Conservation (phyloP, 2,329 filamentous ascomycete species). For the Claviceps fusiformis region DNA sequence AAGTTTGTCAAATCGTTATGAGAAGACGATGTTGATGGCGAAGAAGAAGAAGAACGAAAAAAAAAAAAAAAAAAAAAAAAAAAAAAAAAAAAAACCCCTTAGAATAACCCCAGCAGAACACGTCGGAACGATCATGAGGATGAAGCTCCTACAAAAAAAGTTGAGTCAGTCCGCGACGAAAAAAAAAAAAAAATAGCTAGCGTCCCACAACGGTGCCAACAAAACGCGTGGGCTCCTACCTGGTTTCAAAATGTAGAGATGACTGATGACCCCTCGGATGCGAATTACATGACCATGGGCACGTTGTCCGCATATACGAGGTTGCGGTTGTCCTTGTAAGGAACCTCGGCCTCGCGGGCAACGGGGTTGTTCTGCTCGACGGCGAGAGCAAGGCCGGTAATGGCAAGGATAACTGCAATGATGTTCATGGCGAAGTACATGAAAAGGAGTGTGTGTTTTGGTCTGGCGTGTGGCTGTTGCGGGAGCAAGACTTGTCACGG, state of each 20-base stretch:
- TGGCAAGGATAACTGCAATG: neutral
- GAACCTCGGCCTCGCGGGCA: neutral
- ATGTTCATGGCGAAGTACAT: neutral
- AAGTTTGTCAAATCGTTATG: neutral
- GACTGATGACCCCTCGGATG: too few species aligned
- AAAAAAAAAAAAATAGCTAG: neutral
- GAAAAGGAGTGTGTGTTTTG: neutral
- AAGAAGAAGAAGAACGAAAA: too few species aligned
- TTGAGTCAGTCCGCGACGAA: neutral
- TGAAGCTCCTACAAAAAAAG: too few species aligned
- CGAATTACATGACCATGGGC: neutral
- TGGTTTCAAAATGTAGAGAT: neutral
- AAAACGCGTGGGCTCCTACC: neutral
- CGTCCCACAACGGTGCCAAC: too few species aligned
- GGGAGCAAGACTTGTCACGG: neutral
- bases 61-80: too few species aligned
- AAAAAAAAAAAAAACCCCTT: too few species aligned
- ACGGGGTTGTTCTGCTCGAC: neutral
- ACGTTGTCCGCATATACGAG: slow-evolving; percentile 3
- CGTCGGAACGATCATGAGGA: too few species aligned
- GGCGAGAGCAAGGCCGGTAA: slow-evolving; percentile 1
- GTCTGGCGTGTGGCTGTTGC: neutral
- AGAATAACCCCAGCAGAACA: too few species aligned
- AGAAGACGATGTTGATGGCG: too few species aligned
- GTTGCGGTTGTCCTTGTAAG: slow-evolving; percentile 5